Base-by-base conservation (phyloP, 1,139 yeast genomes). In the Lodderomyces metapsilosis region DNA sequence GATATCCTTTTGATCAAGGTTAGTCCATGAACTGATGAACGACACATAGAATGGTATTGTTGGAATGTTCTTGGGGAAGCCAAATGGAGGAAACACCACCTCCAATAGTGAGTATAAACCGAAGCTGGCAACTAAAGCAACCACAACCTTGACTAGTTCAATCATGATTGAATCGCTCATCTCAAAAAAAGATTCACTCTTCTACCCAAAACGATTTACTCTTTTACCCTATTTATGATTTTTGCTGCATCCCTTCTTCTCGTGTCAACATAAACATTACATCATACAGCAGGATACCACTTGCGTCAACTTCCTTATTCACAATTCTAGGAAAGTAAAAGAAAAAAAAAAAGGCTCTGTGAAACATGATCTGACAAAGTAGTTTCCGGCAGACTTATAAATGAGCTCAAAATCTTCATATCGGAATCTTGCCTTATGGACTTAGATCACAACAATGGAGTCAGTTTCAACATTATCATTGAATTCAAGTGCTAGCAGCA, bases 31-130 rank as follows among this genome's bases (percentile, higher is more conserved):
- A 0, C 83, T 75, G 23, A 80, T 51, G 48, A 80, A 78, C 0
- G 79, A 65, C 3, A 78, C 84, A 53, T 78, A 80, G 46, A 80
- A 78, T 2, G 86, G 85, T 21, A 80, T 68, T 0, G 84, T 79
- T 2, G 86, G 85, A 27, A 80, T 78, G 43, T 71, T 68, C 22
- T 37, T 51, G 2, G 72, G 72, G 43, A 65, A 66, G 34, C 56
- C 55, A 5, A 45, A 41, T 7, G 72, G 72, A 6, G 71, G 71
- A 4, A 60, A 28, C 0, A 63, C 49, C 15, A 62, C 51, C 7
- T 43, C 42, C 13, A 49, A 38, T 11, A 54, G 18, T 3, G 16
- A 11, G 12, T 24, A 27, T 3, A 25, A 11, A 4, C 20, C 25
- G 20, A 25, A 36, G 3, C 23, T 23, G 5, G 13, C 21, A 36